Percentiles rank a stretch among this genome's conserved stretches.
phyloP scores from a whole-genome alignment of 305 asterid species.

The Fraxinus paxiana region DNA sequence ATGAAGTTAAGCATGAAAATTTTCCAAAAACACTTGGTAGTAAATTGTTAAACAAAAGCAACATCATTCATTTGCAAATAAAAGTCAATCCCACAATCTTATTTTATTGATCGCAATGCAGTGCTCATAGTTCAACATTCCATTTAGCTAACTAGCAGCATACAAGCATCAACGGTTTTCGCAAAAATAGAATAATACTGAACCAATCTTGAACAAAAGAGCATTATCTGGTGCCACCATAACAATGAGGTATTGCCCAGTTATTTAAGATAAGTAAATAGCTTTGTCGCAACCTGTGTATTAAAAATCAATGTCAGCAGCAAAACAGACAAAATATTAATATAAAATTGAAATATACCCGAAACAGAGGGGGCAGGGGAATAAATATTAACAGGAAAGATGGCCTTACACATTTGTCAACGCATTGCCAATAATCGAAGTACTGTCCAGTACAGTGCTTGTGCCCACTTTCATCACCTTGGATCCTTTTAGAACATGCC shows the following conservation, averaged over 20 bases:
- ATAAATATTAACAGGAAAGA: neutral
- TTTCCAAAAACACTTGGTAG: neutral
- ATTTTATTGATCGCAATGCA: conserved; percentile 21
- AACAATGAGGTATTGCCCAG: conserved; percentile 15
- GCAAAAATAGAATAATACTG: conserved; percentile 20
- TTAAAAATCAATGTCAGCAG: conserved; percentile 12
- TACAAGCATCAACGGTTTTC: conserved; percentile 26
- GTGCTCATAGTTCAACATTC: conserved; percentile 23
- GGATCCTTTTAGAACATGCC: conserved; percentile 65
- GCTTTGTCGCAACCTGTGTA: conserved; percentile 64
- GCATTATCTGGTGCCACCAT: conserved; percentile 21
- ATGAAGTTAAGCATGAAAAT: neutral
- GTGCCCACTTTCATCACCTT: conserved; percentile 62
- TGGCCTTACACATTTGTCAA: conserved; percentile 64
- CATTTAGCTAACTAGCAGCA: conserved; percentile 17
- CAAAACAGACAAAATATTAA: neutral
- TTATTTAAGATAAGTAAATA: conserved; percentile 64
- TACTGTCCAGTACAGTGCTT: conserved; percentile 82
- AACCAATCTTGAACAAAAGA: conserved; percentile 16
- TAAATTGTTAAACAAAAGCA: neutral
- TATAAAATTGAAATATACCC: neutral
- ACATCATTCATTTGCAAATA: conserved; percentile 17
- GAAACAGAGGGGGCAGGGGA: neutral
- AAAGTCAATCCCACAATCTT: conserved; percentile 21
- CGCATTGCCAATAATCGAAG: conserved; percentile 70